These are phyloP conservation scores for Basipetospora chlamydospora DNA, from an alignment of 2,329 filamentous ascomycete species.

Conservation along the genomic window DNA sequence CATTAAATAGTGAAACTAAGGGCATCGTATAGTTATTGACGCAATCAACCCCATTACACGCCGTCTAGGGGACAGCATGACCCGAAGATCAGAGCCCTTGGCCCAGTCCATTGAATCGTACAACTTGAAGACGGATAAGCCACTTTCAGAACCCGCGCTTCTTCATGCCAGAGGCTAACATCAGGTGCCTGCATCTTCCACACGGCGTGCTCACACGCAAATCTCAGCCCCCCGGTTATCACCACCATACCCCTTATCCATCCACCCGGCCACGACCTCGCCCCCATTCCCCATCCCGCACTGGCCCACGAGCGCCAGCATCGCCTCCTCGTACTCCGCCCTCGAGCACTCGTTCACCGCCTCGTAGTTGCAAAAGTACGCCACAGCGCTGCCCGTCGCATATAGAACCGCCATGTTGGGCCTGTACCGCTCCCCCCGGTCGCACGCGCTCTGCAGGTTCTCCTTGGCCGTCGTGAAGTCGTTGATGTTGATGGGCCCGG, in stretches of 20 bases:
- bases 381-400: constrained; percentile 5
- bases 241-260: constrained; percentile 1
- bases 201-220: too few relatives aligned
- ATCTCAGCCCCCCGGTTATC: constrained; percentile 3
- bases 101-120: too few relatives aligned
- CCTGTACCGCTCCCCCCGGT: constrained; percentile 3
- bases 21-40: too few relatives aligned
- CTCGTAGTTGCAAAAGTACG: constrained; percentile 9
- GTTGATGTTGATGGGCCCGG: constrained; percentile 7
- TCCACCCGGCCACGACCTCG: neutral
- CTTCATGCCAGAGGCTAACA: too few relatives aligned
- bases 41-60: too few relatives aligned
- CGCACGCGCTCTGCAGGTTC: constrained; percentile 7
- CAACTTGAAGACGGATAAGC: too few relatives aligned
- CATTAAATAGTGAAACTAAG: too few relatives aligned
- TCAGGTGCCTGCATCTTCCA: too few relatives aligned
- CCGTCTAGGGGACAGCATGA: too few relatives aligned
- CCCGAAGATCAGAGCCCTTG: too few relatives aligned
- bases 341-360: constrained; percentile 7
- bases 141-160: too few relatives aligned
- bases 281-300: neutral
- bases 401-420: constrained; percentile 7
- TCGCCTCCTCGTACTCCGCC: constrained; percentile 7
- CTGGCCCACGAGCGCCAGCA: constrained; percentile 1
- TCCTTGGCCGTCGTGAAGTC: constrained; percentile 7